Evolutionary conservation across 1,139 yeast genomes (phyloP).

Genomic region (Diutina scorzettiae): DNA sequence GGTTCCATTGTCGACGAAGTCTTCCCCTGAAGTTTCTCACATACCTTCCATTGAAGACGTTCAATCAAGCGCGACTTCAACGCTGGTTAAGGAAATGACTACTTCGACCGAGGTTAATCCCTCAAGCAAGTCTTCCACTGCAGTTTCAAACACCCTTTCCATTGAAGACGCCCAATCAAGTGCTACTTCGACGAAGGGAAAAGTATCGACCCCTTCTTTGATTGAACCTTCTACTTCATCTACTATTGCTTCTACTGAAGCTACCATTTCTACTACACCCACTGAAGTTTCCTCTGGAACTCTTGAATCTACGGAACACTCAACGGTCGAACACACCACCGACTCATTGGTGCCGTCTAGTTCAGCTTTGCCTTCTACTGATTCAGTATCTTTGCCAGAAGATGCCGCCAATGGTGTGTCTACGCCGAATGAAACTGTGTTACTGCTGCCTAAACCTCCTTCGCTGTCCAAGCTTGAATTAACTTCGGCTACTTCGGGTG

Average conservation of each 20-base stretch:
- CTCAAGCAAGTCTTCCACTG: background rate
- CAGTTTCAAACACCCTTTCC: background rate
- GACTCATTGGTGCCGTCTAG: background rate
- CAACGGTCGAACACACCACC: background rate
- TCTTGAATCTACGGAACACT: background rate
- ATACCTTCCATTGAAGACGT: background rate
- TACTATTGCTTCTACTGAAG: background rate
- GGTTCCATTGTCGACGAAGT: background rate
- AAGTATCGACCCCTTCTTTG: background rate
- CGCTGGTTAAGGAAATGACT: background rate
- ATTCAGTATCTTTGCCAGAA: background rate
- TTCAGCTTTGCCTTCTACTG: no score
- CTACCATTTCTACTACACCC: background rate
- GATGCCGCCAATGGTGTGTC: constrained; percentile 3
- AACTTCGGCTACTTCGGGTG: background rate
- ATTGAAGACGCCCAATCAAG: background rate
- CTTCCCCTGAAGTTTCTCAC: background rate
- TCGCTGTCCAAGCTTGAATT: background rate
- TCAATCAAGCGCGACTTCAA: background rate
- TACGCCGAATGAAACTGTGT: no score
- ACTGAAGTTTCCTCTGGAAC: background rate
- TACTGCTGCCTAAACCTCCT: background rate
- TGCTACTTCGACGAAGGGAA: background rate
- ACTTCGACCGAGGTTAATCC: background rate
- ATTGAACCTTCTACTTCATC: background rate